Percentiles rank a stretch among this genome's conserved stretches.
Conservation (phyloP, 208 protist species). For the Acanthamoeba lenticulata region DNA sequence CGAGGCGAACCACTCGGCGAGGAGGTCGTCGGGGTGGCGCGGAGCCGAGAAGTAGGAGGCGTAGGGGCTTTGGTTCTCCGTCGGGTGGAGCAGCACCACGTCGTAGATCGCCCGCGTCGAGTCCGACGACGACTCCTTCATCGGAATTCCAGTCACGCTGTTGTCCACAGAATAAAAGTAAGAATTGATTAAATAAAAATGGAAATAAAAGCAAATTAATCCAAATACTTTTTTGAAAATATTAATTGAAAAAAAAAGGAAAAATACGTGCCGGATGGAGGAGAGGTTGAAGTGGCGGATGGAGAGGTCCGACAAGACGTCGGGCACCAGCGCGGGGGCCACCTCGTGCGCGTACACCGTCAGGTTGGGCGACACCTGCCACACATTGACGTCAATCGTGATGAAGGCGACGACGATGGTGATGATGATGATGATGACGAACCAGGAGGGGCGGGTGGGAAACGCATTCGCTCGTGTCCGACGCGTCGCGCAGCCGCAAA, state of each 20-base stretch:
- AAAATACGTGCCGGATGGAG: not conserved
- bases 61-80: conserved; percentile 18
- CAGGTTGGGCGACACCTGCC: not conserved
- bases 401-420: too few relatives aligned
- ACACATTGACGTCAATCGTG: too few relatives aligned
- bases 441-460: not conserved
- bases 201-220: not conserved
- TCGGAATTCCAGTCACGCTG: conserved; percentile 50
- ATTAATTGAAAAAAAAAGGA: not conserved
- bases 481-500: not conserved
- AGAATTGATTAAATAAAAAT: not conserved
- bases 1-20: not conserved
- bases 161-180: too few relatives aligned
- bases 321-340: not conserved
- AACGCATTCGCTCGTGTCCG: not conserved
- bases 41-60: not conserved
- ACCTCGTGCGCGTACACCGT: not conserved
- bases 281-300: conserved; percentile 33
- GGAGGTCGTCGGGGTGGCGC: not conserved
- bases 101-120: conserved; percentile 42
- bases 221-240: not conserved
- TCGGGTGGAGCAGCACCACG: conserved; percentile 37
- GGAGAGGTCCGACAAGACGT: not conserved
- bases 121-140: conserved; percentile 41
- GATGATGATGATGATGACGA: not conserved